These are phyloP conservation scores for Emiliania huxleyi DNA, from an alignment of 78 protist genomes.

Conservation along the genomic window DNA sequence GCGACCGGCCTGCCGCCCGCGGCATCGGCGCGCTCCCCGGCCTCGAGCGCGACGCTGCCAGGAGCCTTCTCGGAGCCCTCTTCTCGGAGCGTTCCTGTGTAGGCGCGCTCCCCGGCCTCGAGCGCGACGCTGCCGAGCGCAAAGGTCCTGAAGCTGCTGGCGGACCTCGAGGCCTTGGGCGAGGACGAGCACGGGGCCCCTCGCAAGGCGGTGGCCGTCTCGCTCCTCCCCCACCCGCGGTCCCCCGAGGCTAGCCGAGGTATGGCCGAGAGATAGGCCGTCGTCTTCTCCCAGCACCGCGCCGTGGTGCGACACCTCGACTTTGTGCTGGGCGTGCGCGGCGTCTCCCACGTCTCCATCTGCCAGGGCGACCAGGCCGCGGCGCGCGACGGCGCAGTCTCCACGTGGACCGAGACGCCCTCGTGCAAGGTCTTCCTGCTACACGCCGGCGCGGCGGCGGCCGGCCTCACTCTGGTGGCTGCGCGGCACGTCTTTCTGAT, in stretches of 20 bases:
- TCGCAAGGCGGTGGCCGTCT: not conserved
- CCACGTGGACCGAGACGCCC: not conserved
- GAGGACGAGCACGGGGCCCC: not conserved
- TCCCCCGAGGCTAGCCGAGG: too few species aligned
- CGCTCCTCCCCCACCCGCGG: too few species aligned
- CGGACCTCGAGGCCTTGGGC: not conserved
- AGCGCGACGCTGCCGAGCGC: too few species aligned
- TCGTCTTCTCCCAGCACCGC: not conserved
- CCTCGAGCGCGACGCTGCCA: too few species aligned
- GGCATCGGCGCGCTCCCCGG: too few species aligned
- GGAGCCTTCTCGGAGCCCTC: too few species aligned
- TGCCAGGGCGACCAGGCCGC: not conserved
- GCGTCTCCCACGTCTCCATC: not conserved
- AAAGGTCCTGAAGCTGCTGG: not conserved
- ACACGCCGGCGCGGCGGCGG: constrained; percentile 27
- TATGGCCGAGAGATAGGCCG: too few species aligned
- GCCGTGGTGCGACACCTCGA: not conserved
- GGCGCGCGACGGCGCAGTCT: not conserved
- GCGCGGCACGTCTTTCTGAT: not conserved
- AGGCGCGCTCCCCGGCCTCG: too few species aligned
- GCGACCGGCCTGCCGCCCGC: not conserved
- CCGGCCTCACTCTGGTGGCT: constrained; percentile 14
- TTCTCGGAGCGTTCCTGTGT: too few species aligned
- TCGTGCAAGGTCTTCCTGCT: not conserved
- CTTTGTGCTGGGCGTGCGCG: not conserved